Base-by-base conservation (phyloP, 1,139 yeast genomes). In the Pichia sorboxylosa region DNA sequence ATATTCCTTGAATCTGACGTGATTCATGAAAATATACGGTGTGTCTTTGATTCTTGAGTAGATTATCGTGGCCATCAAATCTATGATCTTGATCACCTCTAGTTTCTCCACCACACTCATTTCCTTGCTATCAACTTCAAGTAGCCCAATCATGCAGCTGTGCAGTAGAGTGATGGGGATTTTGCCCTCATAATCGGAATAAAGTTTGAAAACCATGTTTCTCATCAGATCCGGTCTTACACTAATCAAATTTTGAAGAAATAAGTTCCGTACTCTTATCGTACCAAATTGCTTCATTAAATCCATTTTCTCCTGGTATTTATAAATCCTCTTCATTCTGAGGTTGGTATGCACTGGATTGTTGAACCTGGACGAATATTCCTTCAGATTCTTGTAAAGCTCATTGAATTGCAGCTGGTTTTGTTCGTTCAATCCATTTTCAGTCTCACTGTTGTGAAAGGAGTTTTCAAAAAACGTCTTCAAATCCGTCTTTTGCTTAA, bases 101-200 rank as follows among this genome's bases (percentile, higher is more conserved):
- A 49, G 27, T 27, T 48, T 51, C 3, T 41, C 44, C 2, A 24
- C 34, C 24, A 45, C 38, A 3, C 10, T 11, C 10, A 25, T 25
- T 8, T 14, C n/a, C 15, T 24, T 29, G 13, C 43, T 38, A 5
- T 35, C 29, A 13, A 46, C 33, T n/a, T n/a, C n/a, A n/a, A n/a
- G n/a, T 7, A 42, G 17, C 5, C 49, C 51, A n/a, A 45, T 27
- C 41, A 42, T 38, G 6, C 39, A 33, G 16, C 47, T 44, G 26
- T 49, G 52, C 3, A 49, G 28, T 18, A 49, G 29, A 3, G 32
- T 20, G 5, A 42, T 17, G 15, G 55, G 55, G 8, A 48, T 38
- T 17, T 41, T 39, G n/a, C 34, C 34, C 3, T 37, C 27, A 32
- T 46, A 51, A 28, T 47, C 48, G 6, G 17, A 17, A 32, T 39